Conservation (phyloP, 139 green algal species). For the Chlorella sp. region DNA sequence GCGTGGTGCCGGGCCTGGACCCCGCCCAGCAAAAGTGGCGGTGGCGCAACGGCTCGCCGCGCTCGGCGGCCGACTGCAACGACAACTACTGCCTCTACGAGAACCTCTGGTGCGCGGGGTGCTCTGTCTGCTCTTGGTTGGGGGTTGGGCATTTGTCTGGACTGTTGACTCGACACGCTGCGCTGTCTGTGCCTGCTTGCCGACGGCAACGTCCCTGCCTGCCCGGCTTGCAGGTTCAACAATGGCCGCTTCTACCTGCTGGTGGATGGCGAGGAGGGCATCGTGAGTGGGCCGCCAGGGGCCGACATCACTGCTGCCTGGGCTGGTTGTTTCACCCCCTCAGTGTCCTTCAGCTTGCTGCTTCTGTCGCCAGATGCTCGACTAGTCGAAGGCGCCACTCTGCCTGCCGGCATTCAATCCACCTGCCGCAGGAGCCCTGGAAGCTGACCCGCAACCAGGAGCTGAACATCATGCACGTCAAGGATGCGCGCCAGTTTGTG, state of each 20-base stretch:
- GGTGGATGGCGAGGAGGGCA: constrained; percentile 62
- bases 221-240: constrained; percentile 73
- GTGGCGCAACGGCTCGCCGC: constrained; percentile 52
- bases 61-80: constrained; percentile 64
- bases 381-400: no score
- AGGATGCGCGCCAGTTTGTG: constrained; percentile 41
- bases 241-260: constrained; percentile 75
- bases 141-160: not conserved
- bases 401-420: no score
- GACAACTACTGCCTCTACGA: constrained; percentile 57
- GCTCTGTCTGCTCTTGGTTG: not conserved
- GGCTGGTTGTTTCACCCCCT: no score
- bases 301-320: no score
- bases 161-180: not conserved
- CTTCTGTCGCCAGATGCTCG: no score
- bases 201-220: not conserved
- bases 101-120: constrained; percentile 53
- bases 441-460: constrained; percentile 65
- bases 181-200: not conserved
- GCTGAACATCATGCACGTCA: constrained; percentile 60
- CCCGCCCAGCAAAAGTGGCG: constrained; percentile 41
- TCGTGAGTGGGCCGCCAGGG: no score
- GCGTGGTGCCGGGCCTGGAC: constrained; percentile 40
- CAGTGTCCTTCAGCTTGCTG: no score
- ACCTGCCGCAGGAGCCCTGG: constrained; percentile 44